Conservation (phyloP, 2,329 filamentous ascomycete genomes). For the Aspergillus quadricinctus region DNA sequence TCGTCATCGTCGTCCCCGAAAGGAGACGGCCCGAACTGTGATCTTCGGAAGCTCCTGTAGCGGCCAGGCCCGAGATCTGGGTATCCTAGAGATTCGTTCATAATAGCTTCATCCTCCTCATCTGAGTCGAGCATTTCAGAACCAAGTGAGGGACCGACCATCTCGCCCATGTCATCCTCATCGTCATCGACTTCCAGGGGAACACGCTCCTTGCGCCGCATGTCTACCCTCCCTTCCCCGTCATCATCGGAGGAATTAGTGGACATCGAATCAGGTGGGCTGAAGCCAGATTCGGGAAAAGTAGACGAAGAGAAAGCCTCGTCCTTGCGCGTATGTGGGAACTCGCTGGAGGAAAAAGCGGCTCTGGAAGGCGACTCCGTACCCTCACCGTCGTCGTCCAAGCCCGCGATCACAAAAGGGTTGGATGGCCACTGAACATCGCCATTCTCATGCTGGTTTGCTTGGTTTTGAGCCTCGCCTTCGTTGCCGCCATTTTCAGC, state of each 20-base stretch:
- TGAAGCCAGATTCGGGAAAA: constrained; percentile 37
- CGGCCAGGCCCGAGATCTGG: constrained; percentile 54
- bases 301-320: constrained; percentile 29
- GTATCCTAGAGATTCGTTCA: constrained; percentile 65
- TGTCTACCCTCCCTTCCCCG: constrained; percentile 34
- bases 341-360: constrained; percentile 30
- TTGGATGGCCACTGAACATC: constrained; percentile 32
- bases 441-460: constrained; percentile 9
- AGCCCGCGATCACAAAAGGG: constrained; percentile 35
- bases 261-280: constrained; percentile 37
- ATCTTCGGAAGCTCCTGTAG: constrained; percentile 41
- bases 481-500: constrained; percentile 36
- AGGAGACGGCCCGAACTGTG: constrained; percentile 27
- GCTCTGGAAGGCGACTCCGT: constrained; percentile 18
- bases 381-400: constrained; percentile 30
- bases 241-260: constrained; percentile 41
- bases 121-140: constrained; percentile 49
- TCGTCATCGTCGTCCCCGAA: constrained; percentile 40
- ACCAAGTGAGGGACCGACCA: constrained; percentile 40
- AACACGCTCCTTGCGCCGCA: constrained; percentile 43
- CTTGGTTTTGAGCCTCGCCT: constrained; percentile 14
- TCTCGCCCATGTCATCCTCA: constrained; percentile 47
- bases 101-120: constrained; percentile 50
- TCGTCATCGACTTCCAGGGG: constrained; percentile 58
- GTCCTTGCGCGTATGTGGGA: constrained; percentile 21